Evolutionary conservation across 345 rosid species (phyloP).

Genomic region (Eucalyptus leucophloia): DNA sequence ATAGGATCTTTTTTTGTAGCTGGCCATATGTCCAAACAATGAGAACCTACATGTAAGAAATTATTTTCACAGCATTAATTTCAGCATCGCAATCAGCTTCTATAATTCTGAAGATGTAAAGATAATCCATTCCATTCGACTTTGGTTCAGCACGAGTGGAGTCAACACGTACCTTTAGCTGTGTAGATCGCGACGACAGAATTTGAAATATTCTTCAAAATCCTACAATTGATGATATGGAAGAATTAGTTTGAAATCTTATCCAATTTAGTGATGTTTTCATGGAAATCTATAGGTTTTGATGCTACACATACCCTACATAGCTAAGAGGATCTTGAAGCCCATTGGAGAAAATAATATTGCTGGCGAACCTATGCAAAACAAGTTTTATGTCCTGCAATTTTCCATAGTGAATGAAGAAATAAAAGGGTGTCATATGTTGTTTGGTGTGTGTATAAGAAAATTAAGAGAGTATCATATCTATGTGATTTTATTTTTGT

Average conservation of each 20-base stretch:
- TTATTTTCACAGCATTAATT: neutral
- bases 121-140: neutral
- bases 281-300: neutral
- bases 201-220: conserved; percentile 30
- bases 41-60: conserved; percentile 12
- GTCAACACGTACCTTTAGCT: conserved; percentile 7
- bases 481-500: neutral
- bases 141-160: neutral
- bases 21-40: conserved; percentile 20
- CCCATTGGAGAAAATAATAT: neutral
- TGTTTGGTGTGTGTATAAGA: neutral
- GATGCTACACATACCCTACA: neutral
- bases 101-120: neutral
- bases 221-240: neutral
- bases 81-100: neutral
- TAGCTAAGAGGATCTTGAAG: neutral
- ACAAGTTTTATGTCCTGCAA: neutral
- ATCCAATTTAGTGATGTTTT: neutral
- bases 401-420: neutral
- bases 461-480: neutral
- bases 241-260: neutral
- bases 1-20: conserved; percentile 5
- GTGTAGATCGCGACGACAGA: conserved; percentile 16
- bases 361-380: neutral
- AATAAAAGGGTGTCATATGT: neutral